Evolutionary conservation across 2,329 filamentous ascomycete genomes (phyloP).

Genomic region (Fusarium sacchari): DNA sequence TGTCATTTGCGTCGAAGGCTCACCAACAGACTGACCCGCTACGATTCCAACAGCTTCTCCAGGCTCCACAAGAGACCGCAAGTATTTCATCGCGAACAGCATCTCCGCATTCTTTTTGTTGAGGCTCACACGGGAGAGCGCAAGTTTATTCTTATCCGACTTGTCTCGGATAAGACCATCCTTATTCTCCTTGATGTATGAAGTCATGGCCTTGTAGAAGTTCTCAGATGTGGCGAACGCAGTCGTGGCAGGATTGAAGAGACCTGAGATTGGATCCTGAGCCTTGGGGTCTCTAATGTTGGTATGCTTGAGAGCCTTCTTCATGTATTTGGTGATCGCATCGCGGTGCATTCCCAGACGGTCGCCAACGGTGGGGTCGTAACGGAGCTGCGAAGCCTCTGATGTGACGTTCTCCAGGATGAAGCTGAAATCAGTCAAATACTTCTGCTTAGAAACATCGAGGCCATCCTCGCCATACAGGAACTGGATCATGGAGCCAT

Average conservation of each 20-base stretch:
- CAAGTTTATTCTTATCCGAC: conserved; percentile 47
- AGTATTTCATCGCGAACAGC: conserved; percentile 90
- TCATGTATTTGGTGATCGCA: conserved; percentile 79
- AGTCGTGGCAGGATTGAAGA: conserved; percentile 79
- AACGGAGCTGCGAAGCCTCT: conserved; percentile 79
- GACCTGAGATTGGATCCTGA: conserved; percentile 79
- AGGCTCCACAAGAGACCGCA: conserved; percentile 90
- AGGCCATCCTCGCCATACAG: conserved; percentile 96
- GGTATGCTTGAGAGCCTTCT: conserved; percentile 79
- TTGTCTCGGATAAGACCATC: conserved; percentile 65
- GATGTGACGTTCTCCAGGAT: conserved; percentile 86
- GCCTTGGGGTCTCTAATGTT: conserved; percentile 65
- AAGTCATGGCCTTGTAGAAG: conserved; percentile 77
- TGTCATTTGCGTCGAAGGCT: conserved; percentile 99
- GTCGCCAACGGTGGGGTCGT: conserved; percentile 62
- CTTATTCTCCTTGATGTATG: conserved; percentile 82
- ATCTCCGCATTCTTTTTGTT: conserved; percentile 81
- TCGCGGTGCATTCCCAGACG: conserved; percentile 62
- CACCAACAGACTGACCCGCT: conserved; percentile 94
- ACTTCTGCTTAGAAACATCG: conserved; percentile 93
- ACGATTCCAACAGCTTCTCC: conserved; percentile 98
- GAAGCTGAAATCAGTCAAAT: conserved; percentile 90
- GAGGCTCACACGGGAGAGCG: conserved; percentile 52
- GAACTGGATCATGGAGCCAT: conserved; percentile 94
- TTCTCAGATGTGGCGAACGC: conserved; percentile 90